Evolutionary conservation across 805 yeast genomes (phyloP).

Genomic region (Ogataea ramenticola): DNA sequence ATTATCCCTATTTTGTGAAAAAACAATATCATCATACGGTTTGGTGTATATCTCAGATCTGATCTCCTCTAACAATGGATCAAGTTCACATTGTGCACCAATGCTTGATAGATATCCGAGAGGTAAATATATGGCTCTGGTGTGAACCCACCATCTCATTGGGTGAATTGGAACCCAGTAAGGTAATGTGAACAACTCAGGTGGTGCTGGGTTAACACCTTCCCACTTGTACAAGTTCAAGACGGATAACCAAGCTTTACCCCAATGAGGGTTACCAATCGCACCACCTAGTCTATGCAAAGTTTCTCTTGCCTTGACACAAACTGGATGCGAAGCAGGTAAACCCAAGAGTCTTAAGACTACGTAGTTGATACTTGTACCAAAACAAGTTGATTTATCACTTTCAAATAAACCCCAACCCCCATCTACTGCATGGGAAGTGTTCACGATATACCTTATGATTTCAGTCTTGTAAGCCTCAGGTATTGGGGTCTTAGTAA

Average conservation of each 20-base stretch:
- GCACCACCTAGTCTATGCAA: constrained; percentile 82
- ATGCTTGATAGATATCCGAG: constrained; percentile 71
- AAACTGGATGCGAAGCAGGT: constrained; percentile 64
- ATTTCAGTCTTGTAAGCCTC: constrained; percentile 61
- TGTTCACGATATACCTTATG: constrained; percentile 79
- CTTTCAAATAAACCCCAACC: constrained; percentile 97
- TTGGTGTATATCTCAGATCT: constrained; percentile 70
- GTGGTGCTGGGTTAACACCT: constrained; percentile 98
- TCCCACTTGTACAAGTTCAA: constrained; percentile 85
- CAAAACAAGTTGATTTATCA: constrained; percentile 93
- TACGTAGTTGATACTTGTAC: constrained; percentile 85
- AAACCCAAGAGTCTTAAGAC: constrained; percentile 76
- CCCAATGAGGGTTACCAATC: constrained; percentile 91
- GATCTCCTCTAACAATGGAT: constrained; percentile 57
- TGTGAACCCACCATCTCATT: constrained; percentile 98
- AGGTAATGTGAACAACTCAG: constrained; percentile 88
- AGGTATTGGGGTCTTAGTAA: constrained; percentile 61
- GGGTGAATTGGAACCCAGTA: constrained; percentile 82
- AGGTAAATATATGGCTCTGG: constrained; percentile 85
- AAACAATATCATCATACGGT: constrained; percentile 63
- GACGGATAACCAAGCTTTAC: constrained; percentile 82
- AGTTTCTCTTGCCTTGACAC: constrained; percentile 67
- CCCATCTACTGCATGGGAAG: constrained; percentile 97
- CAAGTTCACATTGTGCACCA: constrained; percentile 44
- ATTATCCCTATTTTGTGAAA: constrained; percentile 63